These are phyloP conservation scores for Candida krabiensis DNA, from an alignment of 805 yeast genomes.

Conservation along the genomic window DNA sequence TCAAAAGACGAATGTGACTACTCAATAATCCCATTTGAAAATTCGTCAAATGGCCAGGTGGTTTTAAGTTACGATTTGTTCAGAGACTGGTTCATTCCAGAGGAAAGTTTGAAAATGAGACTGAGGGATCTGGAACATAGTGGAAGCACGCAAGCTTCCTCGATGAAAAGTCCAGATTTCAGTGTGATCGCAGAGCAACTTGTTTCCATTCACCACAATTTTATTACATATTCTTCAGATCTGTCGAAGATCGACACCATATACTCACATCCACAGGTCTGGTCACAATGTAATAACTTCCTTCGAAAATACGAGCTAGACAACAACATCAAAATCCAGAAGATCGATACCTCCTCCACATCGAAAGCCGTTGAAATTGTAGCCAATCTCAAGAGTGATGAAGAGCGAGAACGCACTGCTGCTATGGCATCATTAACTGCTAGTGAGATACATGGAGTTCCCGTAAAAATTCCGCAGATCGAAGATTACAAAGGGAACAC, in stretches of 20 bases:
- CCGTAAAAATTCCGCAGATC: conserved; percentile 53
- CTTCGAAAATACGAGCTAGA: conserved; percentile 37
- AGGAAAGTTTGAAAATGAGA: conserved; percentile 11
- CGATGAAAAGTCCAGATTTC: conserved; percentile 36
- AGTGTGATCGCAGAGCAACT: conserved; percentile 73
- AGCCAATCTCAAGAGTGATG: conserved; percentile 31
- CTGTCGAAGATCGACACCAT: conserved; percentile 51
- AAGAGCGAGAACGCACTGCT: conserved; percentile 44
- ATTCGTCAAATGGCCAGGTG: conserved; percentile 94
- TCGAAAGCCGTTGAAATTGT: conserved; percentile 80
- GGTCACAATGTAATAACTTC: conserved; percentile 86
- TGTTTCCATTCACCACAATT: conserved; percentile 79
- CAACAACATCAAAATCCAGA: conserved; percentile 37
- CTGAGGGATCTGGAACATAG: conserved; percentile 13
- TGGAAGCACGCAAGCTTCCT: conserved; percentile 11
- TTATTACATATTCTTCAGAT: conserved; percentile 49
- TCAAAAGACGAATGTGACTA: conserved; percentile 49
- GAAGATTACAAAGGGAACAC: conserved; percentile 79
- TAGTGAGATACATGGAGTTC: conserved; percentile 56
- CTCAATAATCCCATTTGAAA: conserved; percentile 87
- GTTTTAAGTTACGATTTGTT: conserved; percentile 80
- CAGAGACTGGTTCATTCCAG: conserved; percentile 57
- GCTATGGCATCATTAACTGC: conserved; percentile 78
- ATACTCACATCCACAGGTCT: conserved; percentile 95
- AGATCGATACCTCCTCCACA: conserved; percentile 74